Evolutionary conservation across 2,329 filamentous ascomycete species (phyloP), one percentile per base, ranked within the genome.

Genomic region (Cladosporium sphaerospermum): DNA sequence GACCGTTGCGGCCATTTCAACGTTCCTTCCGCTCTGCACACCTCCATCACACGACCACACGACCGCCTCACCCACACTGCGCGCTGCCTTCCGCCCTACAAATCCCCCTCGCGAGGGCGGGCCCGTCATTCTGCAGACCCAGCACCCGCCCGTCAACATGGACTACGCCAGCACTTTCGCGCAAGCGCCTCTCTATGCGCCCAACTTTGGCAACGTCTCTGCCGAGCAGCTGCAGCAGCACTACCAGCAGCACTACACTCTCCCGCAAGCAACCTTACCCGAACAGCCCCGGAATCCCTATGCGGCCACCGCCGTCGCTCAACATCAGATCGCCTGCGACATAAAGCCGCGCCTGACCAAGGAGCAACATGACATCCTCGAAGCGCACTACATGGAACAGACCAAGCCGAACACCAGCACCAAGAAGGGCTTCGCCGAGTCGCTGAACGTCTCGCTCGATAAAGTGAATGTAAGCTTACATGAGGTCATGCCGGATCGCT

Each of bases 331-430:
- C 53, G 54, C 60, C 52, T 63, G 67, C 62, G 74, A 77, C 63
- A 73, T 75, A 62, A 78, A 77, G 66, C 75, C 75, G 39, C 73
- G 75, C 55, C 69, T 78, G 42, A 77, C 75, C 56, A 78, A 78
- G 63, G 74, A 77, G 62, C 75, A 78, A 64, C 75, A 77, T 59
- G 75, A 78, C 61, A 72, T 77, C 49, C 70, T 78, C 57, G 75
- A 78, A 63, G 63, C 66, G 36, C 72, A 78, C 56, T 78, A 75
- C 60, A 69, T 70, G 61, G 65, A 69, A 56, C 73, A 77, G 63
- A 66, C 68, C 57, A 78, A 78, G 66, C 75, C 75, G 31, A 75
- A 69, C 58, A 78, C 75, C 36, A 71, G 65, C 62, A 72, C 70
- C 39, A 78, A 78, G 65, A 77, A 76, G 65, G 69, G 69, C 41